Evolutionary conservation across 306 rosid species (phyloP).

Genomic region (Cucurbita argyrosperma): DNA sequence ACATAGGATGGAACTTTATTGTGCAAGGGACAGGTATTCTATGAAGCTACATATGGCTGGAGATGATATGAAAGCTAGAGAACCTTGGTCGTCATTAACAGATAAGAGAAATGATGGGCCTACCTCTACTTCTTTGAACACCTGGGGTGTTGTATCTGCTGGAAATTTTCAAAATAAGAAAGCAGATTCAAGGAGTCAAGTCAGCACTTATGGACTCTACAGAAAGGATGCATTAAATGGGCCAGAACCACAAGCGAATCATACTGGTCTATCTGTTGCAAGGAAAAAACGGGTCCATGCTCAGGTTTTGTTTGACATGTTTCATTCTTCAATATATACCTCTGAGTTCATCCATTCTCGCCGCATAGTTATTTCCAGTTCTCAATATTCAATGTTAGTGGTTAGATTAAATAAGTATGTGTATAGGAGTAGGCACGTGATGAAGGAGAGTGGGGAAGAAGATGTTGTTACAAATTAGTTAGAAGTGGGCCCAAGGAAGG

Average conservation of each 20-base stretch:
- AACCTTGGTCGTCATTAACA: conserved; percentile 47
- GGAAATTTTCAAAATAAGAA: conserved; percentile 44
- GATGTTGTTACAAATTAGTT: too few relatives aligned
- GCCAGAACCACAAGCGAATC: conserved; percentile 55
- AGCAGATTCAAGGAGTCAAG: conserved; percentile 44
- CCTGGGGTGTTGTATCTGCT: conserved; percentile 45
- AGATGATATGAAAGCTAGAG: conserved; percentile 53
- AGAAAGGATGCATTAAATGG: conserved; percentile 62
- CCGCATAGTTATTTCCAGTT: not conserved
- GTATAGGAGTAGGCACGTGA: too few relatives aligned
- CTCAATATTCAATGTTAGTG: not conserved
- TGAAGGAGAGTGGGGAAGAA: too few relatives aligned
- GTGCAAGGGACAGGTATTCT: conserved; percentile 50
- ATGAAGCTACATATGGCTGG: conserved; percentile 64
- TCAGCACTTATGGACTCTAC: conserved; percentile 35
- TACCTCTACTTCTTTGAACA: conserved; percentile 34
- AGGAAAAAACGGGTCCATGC: conserved; percentile 82
- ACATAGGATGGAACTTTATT: conserved; percentile 69
- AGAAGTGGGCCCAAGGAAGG: too few relatives aligned
- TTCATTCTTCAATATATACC: not conserved
- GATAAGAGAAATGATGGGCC: conserved; percentile 44
- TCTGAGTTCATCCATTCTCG: not conserved
- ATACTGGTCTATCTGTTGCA: conserved; percentile 50
- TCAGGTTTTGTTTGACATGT: conserved; percentile 34
- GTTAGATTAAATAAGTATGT: not conserved